Evolutionary conservation across 1,139 yeast genomes (phyloP), one percentile per base, ranked within the genome.

Genomic region (Geotrichum citri-aurantii): DNA sequence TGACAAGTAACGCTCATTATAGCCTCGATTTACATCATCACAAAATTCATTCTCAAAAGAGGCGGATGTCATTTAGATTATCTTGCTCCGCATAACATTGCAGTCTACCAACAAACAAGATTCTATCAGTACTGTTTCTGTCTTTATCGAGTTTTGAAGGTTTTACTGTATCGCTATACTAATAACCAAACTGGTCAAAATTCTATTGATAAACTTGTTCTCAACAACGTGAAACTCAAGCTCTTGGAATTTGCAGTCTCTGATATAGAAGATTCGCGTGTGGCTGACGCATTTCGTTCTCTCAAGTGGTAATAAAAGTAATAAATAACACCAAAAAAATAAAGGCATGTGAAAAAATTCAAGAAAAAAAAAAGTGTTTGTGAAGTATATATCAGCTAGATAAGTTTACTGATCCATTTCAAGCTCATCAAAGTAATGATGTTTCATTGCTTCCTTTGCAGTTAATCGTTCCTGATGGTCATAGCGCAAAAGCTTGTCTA

Each of bases 381-480:
- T n/a, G 8, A 37, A 5, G 44, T 37, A 37, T 12, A n/a, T 37
- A n/a, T 37, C 44, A 37, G 44, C 44, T 37, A 37, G 44, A n/a
- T 37, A 37, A 37, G 17, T 37, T 37, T 37, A 37, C 44, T 37
- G 12, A 23, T 50, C n/a, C 21, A 29, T n/a, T 14, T 19, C 26
- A 17, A 52, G 27, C 46, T 52, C 55, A 50, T 66, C 70, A 68
- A 85, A 85, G 65, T 83, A 88, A 1, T 85, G 81, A 73, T 92
- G 97, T 10, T 76, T 83, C 95, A 92, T 85, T 14, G 97, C 97
- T 72, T 92, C 97, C 71, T 81, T 81, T 3, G 97, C 97, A 8
- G 97, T 91, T 59, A 91, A 79, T 69, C 98, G 82, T 71, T 87
- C 68, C 69, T 88, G 95, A 69, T 92, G 98, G 70, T 92, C 98